Evolutionary conservation across 805 yeast genomes (phyloP), one percentile per base, ranked within the genome.

Genomic region (Middelhovenomyces tepae): DNA sequence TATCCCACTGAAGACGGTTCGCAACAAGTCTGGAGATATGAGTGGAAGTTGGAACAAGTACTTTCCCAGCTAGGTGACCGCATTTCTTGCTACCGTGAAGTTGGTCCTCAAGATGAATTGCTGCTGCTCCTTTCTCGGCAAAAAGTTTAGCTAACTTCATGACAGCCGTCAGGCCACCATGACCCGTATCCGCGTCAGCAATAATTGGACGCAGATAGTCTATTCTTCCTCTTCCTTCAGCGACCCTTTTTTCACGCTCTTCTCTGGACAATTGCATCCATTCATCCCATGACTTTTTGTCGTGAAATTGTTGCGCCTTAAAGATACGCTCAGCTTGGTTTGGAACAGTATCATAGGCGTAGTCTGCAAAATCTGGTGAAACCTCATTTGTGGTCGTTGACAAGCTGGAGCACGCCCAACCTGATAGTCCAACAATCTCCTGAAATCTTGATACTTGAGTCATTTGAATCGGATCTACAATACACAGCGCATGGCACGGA

Each of bases 301-400:
- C 81, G 43, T 74, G 81, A 43, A 72, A 56, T 39, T 56, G 58
- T 53, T 74, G 79, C 1, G 78, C 75, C 42, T 69, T 65, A 52
- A 73, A 73, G 21, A 74, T 46, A 35, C 78, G 59, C 36, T 72
- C 75, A 4, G 73, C 79, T 46, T 73, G 76, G 44, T 71, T 71
- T n/a, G 82, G 82, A 2, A 75, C 78, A 0, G 82, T 75, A 43
- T 75, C 75, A 45, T 75, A 74, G 0, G 82, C 81, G 46, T 75
- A 75, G 48, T 75, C 82, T 14, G 80, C 82, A 50, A 73, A 71
- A 47, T 75, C 82, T 1, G 80, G 78, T 2, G 74, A 66, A 3
- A 73, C 77, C 43, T 75, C 81, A 46, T 73, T 69, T 3, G 79
- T 75, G 3, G 77, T 64, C 6, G 77, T 73, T 39, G 74, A 47